These are phyloP conservation scores for Cyclanthera cordifolia DNA, from an alignment of 306 rosid genomes.

Conservation along the genomic window DNA sequence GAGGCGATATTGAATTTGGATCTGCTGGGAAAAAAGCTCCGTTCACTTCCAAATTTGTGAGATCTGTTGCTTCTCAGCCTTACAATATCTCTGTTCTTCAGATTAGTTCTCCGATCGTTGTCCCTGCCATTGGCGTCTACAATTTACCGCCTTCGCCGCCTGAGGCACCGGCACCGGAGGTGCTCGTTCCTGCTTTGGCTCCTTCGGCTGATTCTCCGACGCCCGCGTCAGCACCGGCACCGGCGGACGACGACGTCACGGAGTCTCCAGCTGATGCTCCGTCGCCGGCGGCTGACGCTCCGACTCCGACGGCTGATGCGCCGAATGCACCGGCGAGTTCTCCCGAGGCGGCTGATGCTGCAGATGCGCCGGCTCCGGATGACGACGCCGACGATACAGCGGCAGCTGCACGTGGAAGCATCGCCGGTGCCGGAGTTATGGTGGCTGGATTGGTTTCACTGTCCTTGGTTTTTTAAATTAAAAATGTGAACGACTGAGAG, in stretches of 20 bases:
- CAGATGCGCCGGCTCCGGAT: background rate
- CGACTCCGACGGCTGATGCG: background rate
- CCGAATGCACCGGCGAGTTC: constrained; percentile 4
- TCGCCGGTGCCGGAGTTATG: background rate
- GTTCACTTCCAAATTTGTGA: constrained; percentile 13
- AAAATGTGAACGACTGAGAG: background rate
- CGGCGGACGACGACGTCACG: background rate
- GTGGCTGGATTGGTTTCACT: background rate
- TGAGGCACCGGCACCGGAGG: background rate
- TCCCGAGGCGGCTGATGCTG: background rate
- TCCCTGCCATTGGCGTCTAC: constrained; percentile 29
- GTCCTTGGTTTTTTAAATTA: background rate
- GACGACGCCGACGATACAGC: background rate
- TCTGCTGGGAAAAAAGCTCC: constrained; percentile 23
- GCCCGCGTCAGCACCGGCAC: constrained; percentile 10
- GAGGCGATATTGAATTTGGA: constrained; percentile 37
- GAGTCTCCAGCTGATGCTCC: constrained; percentile 7
- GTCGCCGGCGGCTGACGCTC: background rate
- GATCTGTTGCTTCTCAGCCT: constrained; percentile 24
- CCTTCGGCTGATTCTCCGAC: background rate
- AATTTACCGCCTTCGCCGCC: constrained; percentile 13
- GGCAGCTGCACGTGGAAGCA: background rate
- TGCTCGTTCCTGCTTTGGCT: constrained; percentile 15
- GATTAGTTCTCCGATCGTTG: constrained; percentile 21
- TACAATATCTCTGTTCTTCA: constrained; percentile 48